Evolutionary conservation across 805 yeast genomes (phyloP), one percentile per base, ranked within the genome.

Genomic region (Kockiozyma suomiensis): DNA sequence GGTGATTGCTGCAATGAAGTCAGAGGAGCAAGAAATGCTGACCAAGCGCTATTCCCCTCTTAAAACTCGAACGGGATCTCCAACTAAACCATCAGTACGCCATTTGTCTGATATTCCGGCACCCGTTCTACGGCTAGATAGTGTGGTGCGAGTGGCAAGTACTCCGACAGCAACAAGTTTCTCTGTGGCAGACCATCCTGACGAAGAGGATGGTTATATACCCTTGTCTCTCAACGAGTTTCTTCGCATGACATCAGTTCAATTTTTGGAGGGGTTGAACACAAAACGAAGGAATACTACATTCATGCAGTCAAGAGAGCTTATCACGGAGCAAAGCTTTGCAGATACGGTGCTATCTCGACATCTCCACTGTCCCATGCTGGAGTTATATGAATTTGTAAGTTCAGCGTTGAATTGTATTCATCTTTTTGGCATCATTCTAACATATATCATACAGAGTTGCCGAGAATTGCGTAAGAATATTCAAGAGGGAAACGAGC

Each of bases 391-490:
- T 64, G 81, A 82, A 33, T 82, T 83, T 61, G 63, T 59, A 54
- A 13, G 65, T 54, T 12, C 2, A 6, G 26, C 8, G 5, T 32
- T 4, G 15, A 15, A n/a, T 10, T 41, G 17, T 21, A 17, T 15
- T 23, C 13, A 4, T 19, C 12, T 12, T 17, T 6, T 15, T 33
- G 17, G n/a, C n/a, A n/a, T n/a, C n/a, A n/a, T n/a, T n/a, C 45
- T 45, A 25, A 40, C 43, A 15, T 23, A 15, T 21, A 13, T 5
- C n/a, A 17, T 12, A 17, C 38, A 61, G 64, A 80, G 85, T 56
- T 79, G 83, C 63, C 76, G 78, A 41, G 87, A 85, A 62, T 70
- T 85, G 55, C 71, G 74, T n/a, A 78, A 78, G 37, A 81, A 81
- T 58, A 79, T 84, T 37, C 68, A 70, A 10, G 82, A 82, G 47